Evolutionary conservation across 345 rosid species (phyloP), one percentile per base, ranked within the genome.

Genomic region (Eucalyptus pumila): DNA sequence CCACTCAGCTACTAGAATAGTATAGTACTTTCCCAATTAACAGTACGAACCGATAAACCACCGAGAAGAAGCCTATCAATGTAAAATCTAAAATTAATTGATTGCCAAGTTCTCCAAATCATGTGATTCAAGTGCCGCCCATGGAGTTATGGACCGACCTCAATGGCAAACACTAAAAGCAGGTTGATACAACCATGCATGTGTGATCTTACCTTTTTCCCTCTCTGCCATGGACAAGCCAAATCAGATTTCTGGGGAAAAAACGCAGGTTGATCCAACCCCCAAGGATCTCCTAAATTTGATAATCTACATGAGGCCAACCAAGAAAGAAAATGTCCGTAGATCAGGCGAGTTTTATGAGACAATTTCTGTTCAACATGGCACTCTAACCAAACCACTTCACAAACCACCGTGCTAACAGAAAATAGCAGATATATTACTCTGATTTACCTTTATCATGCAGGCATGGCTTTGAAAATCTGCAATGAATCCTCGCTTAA

Each of bases 401-500:
- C 83, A 76, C 47, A 37, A 40, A 76, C 47, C 83, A 76, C 47
- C 47, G 16, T 40, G 47, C 47, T 21, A 76, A 76, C 27, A 11
- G 27, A 76, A 40, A 37, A 76, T 76, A 40, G 15, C 47, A 76
- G 83, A 76, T 44, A 76, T 40, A 40, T 40, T 21, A 40, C 83
- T 40, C 0, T 40, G 27, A 76, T 76, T 40, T 76, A 76, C 83
- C 76, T 54, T 86, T 14, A 51, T 88, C 32, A 86, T 54, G 52
- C 58, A 32, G 86, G 89, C 89, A 49, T 81, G 45, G 88, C 90
- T 69, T 91, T 92, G 92, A 92, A 95, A 87, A 97, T 92, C 89
- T 95, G 98, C 90, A 97, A 91, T 30, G 88, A 89, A 87, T 92
- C 94, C 58, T 94, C 96, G 2, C 96, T 95, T 90, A 95, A 92